Evolutionary conservation across 139 green algal genomes (phyloP).

Genomic region (Limnomonas spitsbergensis): DNA sequence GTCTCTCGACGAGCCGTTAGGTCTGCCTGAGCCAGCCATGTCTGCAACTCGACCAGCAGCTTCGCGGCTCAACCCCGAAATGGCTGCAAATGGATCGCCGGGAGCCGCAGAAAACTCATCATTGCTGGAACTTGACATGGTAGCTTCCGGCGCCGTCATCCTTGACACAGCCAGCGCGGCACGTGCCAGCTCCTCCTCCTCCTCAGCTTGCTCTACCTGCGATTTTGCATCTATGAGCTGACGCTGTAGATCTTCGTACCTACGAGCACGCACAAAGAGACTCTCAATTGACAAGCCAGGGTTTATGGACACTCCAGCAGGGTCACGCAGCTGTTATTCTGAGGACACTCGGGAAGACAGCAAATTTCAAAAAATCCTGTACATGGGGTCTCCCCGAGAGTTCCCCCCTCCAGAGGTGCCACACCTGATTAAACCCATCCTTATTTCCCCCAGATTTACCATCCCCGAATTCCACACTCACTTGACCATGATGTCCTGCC

Average conservation of each 20-base stretch:
- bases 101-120: background rate
- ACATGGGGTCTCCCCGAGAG: background rate
- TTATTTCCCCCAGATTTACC: too few relatives aligned
- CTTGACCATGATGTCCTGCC: constrained; percentile 77
- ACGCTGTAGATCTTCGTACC: constrained; percentile 77
- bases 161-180: constrained; percentile 58
- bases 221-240: constrained; percentile 63
- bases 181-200: constrained; percentile 66
- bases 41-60: background rate
- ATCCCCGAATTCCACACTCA: too few relatives aligned
- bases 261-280: too few relatives aligned
- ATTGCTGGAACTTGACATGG: background rate
- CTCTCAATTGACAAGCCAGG: too few relatives aligned
- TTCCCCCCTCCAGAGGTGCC: background rate
- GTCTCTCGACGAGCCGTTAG: background rate
- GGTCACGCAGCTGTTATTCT: background rate
- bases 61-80: background rate
- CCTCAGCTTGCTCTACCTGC: constrained; percentile 55
- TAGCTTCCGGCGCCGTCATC: constrained; percentile 49
- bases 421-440: background rate
- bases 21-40: background rate
- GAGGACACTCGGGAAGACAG: background rate
- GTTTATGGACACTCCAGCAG: too few relatives aligned
- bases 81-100: background rate
- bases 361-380: background rate